Base-by-base conservation (phyloP, 1,284 basidiomycete genomes). In the Pseudozyma pruni region DNA sequence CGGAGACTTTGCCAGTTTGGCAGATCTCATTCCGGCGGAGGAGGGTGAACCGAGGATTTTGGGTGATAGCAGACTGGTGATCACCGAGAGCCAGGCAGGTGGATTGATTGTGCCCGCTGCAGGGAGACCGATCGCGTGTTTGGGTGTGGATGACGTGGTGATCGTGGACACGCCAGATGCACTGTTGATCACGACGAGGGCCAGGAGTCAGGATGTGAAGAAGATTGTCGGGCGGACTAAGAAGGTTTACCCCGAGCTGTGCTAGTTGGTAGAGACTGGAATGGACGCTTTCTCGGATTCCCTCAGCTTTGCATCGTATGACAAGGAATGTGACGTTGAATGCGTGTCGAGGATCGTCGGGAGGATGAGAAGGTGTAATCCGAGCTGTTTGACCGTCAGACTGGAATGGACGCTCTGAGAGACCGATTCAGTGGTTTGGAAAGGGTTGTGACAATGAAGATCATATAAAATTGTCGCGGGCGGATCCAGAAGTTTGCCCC, bases 131-230 rank as follows among this genome's bases (percentile, higher is more conserved):
- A 78, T 82, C 17, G 81, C 81, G 5, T 81, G 79, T 45, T 39
- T 82, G 23, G 81, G 81, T 57, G 79, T 82, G 17, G 81, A 82
- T 67, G 81, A 82, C 35, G 81, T 82, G 2, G 81, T 82, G 7
- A 62, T 82, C 14, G 79, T 82, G n/a, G 81, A 81, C 33, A 80
- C 78, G 17, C 78, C 74, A 6, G 79, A 82, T 49, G 81, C 80
- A 29, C 57, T 82, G 16, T 55, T 82, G 17, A 68, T 82, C 48
- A 82, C 81, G 8, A 82, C 81, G 8, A 64, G 79, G 19, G 81
- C 81, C 4, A 61, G 81, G 33, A 72, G 66, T 22, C 81, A 82
- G 50, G 81, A 82, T 40, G 81, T 82, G 35, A 82, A 82, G 73
- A 81, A 80, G 72, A 79, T 82, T 43, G 81, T 82, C 1, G 74